Evolutionary conservation across 805 yeast species (phyloP).

Genomic region (Spathaspora hagerdaliae): DNA sequence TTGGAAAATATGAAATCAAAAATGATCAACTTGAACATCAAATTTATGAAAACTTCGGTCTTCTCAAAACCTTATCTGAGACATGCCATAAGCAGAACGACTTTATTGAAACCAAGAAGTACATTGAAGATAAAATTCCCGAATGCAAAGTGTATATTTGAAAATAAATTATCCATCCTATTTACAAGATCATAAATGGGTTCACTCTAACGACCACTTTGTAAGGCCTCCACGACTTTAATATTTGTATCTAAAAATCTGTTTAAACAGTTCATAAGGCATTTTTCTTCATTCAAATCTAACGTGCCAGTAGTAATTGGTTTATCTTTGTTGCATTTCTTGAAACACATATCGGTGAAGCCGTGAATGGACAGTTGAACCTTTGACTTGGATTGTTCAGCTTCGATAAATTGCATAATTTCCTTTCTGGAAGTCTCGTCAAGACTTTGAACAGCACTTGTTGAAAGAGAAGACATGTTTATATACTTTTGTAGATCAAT

Average conservation of each 20-base stretch:
- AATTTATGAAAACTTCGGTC: background rate
- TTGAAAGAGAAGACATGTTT: conserved; percentile 32
- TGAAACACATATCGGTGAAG: conserved; percentile 89
- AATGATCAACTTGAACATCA: background rate
- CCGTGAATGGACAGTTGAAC: conserved; percentile 82
- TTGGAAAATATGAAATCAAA: background rate
- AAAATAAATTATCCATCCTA: too few species aligned
- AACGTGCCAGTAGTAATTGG: conserved; percentile 47
- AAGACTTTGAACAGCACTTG: conserved; percentile 31
- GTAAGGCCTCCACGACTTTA: conserved; percentile 63
- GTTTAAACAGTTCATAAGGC: conserved; percentile 78
- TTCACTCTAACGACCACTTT: conserved; percentile 20
- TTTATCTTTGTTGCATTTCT: conserved; percentile 62
- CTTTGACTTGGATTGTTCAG: conserved; percentile 82
- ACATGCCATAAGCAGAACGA: background rate
- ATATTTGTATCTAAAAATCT: conserved; percentile 85
- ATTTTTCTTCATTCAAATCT: conserved; percentile 57
- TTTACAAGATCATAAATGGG: background rate
- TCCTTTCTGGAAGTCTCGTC: conserved; percentile 75
- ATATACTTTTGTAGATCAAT: too few species aligned
- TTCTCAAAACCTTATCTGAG: background rate
- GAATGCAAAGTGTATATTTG: too few species aligned
- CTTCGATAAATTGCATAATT: conserved; percentile 68
- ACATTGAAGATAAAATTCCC: background rate
- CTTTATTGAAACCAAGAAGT: background rate